Base-by-base conservation (phyloP, 2,329 filamentous ascomycete species). In the Aspergillus intermedius region DNA sequence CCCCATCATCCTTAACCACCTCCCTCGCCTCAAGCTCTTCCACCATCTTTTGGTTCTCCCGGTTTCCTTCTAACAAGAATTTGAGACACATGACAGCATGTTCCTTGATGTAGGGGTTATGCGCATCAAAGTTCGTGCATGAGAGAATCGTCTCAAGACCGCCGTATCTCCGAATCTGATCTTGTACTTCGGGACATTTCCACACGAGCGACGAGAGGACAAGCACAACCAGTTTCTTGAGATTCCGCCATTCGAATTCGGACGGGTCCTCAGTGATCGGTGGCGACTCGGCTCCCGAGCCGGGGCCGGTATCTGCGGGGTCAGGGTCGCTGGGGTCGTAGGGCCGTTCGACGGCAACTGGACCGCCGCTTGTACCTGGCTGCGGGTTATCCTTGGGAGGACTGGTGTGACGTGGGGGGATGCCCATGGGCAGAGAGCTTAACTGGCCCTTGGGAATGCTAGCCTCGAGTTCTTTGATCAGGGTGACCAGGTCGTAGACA, bases 71-170 rank as follows among this genome's bases (percentile, higher is more conserved):
- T 5, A 81, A 69, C 17, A 80, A 61, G 58, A 81, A 94, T 64
- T 91, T 91, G n/a, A 94, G 77, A 56, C 87, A 91, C 64, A 95
- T 84, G 44, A 91, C 88, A 2, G 89, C 88, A 55, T 91, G 87
- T 67, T 97, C 91, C 60, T 91, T 88, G 54, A 95, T 91, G 64
- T 91, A 96, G 0, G 90, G 89, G 62, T 96, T 96, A 70, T 95
- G 83, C 58, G 91, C 89, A 63, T 97, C 91, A 64, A 93, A 93
- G 28, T 84, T 81, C 60, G 90, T 96, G 69, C 90, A 95, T 61
- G 90, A 90, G 13, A 96, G 79, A 17, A 97, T 78, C 0, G 88
- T 84, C 57, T 95, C 87, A 40, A 97, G 87, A 39, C 91, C 91
- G 55, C 89, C 87, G 59, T 91, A 82, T 44, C 83, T 80, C 41